phyloP scores from a whole-genome alignment of 78 protist genomes.

The Blattamonas nauphoetae region DNA sequence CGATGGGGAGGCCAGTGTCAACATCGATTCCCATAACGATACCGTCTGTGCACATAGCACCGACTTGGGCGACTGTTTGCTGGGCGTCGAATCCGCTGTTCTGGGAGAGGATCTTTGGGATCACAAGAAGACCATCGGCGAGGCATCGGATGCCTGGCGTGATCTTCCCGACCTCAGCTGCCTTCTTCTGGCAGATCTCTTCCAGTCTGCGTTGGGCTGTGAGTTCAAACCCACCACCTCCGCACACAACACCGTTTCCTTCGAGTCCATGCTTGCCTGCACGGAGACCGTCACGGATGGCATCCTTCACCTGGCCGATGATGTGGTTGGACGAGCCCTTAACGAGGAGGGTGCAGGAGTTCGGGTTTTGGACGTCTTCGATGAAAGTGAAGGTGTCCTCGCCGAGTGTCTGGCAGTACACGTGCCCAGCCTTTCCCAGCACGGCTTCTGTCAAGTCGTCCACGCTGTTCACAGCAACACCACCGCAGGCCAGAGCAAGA shows the following conservation, averaged over 20 bases:
- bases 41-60: constrained; percentile 42
- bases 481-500: constrained; percentile 81
- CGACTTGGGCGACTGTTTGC: constrained; percentile 69
- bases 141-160: constrained; percentile 19
- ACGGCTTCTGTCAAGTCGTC: constrained; percentile 67
- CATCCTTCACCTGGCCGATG: constrained; percentile 93
- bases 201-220: constrained; percentile 29
- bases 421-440: constrained; percentile 88
- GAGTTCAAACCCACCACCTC: constrained; percentile 92
- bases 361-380: constrained; percentile 84
- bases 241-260: constrained; percentile 76
- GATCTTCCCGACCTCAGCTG: not conserved
- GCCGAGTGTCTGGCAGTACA: constrained; percentile 81
- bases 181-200: not conserved
- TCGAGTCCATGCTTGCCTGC: constrained; percentile 92
- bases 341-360: constrained; percentile 89
- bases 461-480: constrained; percentile 72
- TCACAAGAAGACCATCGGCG: constrained; percentile 88
- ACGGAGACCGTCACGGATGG: constrained; percentile 96
- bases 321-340: constrained; percentile 93
- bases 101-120: constrained; percentile 84
- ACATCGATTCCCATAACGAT: constrained; percentile 78
- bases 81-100: constrained; percentile 87
- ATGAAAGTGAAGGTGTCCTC: constrained; percentile 98
- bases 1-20: constrained; percentile 75